Evolutionary conservation across 306 rosid species (phyloP), one percentile per base, ranked within the genome.

Genomic region (Cicer yamashitae): DNA sequence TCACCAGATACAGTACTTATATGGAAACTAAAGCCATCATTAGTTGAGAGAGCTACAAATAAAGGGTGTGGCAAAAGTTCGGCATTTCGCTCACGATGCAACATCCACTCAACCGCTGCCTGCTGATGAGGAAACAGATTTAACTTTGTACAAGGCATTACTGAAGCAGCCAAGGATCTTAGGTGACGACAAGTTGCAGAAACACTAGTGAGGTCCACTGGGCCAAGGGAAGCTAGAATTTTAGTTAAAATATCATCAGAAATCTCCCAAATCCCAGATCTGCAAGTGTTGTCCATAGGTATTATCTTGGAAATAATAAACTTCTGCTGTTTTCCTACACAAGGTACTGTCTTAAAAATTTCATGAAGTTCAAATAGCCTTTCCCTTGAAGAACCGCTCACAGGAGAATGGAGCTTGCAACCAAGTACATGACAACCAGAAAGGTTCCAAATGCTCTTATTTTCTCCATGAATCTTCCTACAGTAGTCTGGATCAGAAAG

Each of bases 21-120:
- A 54, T 80, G 86, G 74, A 89, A 89, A 75, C 82, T 75, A 77
- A 90, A 89, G 54, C 90, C 96, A 82, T 94, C 96, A 10, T 89
- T 89, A 47, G 99, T 89, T 57, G 91, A 79, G 81, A 92, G 87
- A 78, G 83, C 44, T 43, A 57, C 57, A 85, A 75, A 91, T 73
- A 94, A 86, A 51, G 97, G 99, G 84, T 94, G 96, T 17, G 86
- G 90, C 75, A 87, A 61, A 59, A 75, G 72, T 74, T 84, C 87
- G 72, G 87, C 86, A 75, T 86, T 83, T 76, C 86, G 87, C 89
- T 94, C 99, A 3, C 99, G 96, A 12, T 84, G 96, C 86, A 94
- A 85, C 99, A 94, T 94, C 99, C 99, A 94, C 82, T 86, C 91
- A 37, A 94, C 92, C 9, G 99, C 99, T 71, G 84, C 82, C 80